Evolutionary conservation across 768 basidiomycete species (phyloP).

Genomic region (Terana coerulea): DNA sequence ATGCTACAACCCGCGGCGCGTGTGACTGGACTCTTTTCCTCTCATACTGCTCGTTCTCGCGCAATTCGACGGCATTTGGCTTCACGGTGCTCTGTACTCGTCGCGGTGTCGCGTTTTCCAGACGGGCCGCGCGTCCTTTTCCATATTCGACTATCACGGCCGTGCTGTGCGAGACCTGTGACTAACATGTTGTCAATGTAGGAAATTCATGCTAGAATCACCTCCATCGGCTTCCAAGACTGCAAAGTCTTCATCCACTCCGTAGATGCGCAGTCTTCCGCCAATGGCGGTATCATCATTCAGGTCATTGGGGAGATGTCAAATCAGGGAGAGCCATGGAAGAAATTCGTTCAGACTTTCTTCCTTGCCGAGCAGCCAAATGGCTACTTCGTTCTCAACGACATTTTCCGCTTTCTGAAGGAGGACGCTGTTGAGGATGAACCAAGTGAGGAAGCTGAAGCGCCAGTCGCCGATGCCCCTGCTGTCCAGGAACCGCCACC

Average conservation of each 20-base stretch:
- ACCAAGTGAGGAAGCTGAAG: slow-evolving; percentile 41
- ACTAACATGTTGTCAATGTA: slow-evolving; percentile 28
- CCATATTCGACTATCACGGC: not conserved
- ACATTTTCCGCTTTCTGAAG: slow-evolving; percentile 99
- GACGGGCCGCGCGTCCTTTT: slow-evolving; percentile 8
- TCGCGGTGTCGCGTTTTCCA: too few species aligned
- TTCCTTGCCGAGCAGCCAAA: slow-evolving; percentile 99
- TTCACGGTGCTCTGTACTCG: too few species aligned
- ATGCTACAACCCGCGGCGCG: slow-evolving; percentile 6
- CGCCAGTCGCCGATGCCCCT: slow-evolving; percentile 16
- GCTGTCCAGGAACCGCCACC: slow-evolving; percentile 16
- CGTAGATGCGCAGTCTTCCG: slow-evolving; percentile 95
- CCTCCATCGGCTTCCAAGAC: slow-evolving; percentile 88
- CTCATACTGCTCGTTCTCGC: not conserved
- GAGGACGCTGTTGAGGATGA: slow-evolving; percentile 88
- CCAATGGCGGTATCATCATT: slow-evolving; percentile 94
- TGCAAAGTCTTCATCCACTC: slow-evolving; percentile 99
- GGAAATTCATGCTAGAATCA: slow-evolving; percentile 98
- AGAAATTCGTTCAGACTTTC: slow-evolving; percentile 99
- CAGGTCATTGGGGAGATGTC: slow-evolving; percentile 99
- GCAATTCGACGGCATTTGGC: too few species aligned
- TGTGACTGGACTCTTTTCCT: not conserved
- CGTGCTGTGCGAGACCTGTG: not conserved
- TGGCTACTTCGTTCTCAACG: slow-evolving; percentile 99
- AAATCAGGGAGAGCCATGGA: slow-evolving; percentile 87